Base-by-base conservation (phyloP, 768 basidiomycete genomes). In the Cytidiella melzeri region DNA sequence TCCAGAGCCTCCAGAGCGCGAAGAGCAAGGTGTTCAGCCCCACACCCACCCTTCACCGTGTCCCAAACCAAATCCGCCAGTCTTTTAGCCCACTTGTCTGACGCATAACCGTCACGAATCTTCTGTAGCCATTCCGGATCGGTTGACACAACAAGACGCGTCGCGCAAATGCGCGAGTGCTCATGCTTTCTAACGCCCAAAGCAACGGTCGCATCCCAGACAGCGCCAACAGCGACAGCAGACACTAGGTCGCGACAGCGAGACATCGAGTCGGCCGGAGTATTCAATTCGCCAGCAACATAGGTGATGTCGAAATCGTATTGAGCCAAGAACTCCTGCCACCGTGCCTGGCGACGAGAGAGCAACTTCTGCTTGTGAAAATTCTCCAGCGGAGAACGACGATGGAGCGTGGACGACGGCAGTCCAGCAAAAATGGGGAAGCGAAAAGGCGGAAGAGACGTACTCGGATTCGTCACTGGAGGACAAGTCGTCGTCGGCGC, bases 261-360 rank as follows among this genome's bases (percentile, higher is more conserved):
- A 0, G 72, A 76, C 4, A 78, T 54, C 0, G 71, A 65, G 56
- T 78, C 73, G 0, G 69, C 65, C 0, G 70, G 52, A 0, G 42
- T 59, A n/a, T n/a, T n/a, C n/a, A n/a, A n/a, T n/a, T n/a, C n/a
- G n/a, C n/a, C n/a, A n/a, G n/a, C n/a, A n/a, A 77, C 49, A 45
- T 74, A 75, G 3, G 47, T 45, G n/a, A 74, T 66, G 0, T 54
- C 38, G 42, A 58, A 59, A 30, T 75, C 65, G 48, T 72, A 77
- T n/a, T 67, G 56, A 0, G 55, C 46, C 1, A 79, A 49, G 19
- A 67, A 65, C 48, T 74, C 64, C 3, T 68, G 21, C 75, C 74
- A 75, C 0, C 65, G 53, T 0, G 64, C 64, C 28, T 73, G 74
- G 0, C 65, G 45, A 0, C 60, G 50, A 0, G 63, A 71, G 1